Conservation (phyloP, 345 rosid genomes). For the Hibiscus trionum region DNA sequence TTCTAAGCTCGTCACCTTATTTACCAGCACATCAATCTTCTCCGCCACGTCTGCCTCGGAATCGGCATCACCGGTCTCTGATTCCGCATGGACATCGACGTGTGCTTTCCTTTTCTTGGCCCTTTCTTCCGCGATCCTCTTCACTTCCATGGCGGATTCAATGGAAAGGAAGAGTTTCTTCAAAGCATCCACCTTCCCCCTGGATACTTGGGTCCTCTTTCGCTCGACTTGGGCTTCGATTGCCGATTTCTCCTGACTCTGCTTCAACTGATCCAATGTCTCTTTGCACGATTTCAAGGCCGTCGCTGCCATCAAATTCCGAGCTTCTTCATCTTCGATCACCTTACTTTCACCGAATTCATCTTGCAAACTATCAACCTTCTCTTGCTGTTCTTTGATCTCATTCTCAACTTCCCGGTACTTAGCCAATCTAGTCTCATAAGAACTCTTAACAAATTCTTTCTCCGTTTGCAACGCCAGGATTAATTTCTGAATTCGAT, state of each 20-base stretch:
- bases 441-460: slow-evolving; percentile 82
- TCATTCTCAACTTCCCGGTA: slow-evolving; percentile 70
- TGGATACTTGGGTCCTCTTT: slow-evolving; percentile 36
- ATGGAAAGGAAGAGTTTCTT: slow-evolving; percentile 26
- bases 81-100: slow-evolving; percentile 25
- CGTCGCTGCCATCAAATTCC: slow-evolving; percentile 62
- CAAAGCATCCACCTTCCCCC: slow-evolving; percentile 48
- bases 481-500: slow-evolving; percentile 70
- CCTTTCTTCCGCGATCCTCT: slow-evolving; percentile 10
- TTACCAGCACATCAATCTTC: slow-evolving; percentile 79
- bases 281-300: slow-evolving; percentile 86
- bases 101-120: slow-evolving; percentile 22
- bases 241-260: slow-evolving; percentile 52
- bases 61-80: slow-evolving; percentile 30
- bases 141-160: neutral
- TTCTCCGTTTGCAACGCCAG: slow-evolving; percentile 77
- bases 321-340: slow-evolving; percentile 82
- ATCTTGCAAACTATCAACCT: slow-evolving; percentile 56
- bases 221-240: slow-evolving; percentile 49
- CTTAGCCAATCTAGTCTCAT: slow-evolving; percentile 56
- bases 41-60: slow-evolving; percentile 70
- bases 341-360: slow-evolving; percentile 67
- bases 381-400: slow-evolving; percentile 61
- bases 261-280: slow-evolving; percentile 49
- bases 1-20: slow-evolving; percentile 69